phyloP scores from a whole-genome alignment of 148 eudicot genomes.

The Nepenthes gracilis region DNA sequence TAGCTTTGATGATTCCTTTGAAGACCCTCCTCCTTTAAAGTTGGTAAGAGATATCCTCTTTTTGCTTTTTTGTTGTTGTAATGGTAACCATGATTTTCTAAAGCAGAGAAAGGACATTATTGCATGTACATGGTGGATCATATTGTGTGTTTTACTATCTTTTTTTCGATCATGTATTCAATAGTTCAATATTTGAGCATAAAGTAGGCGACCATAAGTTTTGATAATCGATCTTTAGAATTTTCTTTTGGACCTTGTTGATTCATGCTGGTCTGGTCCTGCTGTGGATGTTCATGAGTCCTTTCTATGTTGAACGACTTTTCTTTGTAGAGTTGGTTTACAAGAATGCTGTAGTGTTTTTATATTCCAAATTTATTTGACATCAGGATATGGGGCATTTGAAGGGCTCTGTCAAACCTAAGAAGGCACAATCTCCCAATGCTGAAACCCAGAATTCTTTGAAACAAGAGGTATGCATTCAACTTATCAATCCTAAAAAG shows the following conservation, averaged over 20 bases:
- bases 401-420: constrained; percentile 28
- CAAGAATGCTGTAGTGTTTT: background rate
- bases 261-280: background rate
- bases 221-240: constrained; percentile 1
- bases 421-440: constrained; percentile 34
- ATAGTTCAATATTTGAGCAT: no score
- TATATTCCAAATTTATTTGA: constrained; percentile 5
- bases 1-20: constrained; percentile 30
- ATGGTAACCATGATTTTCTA: background rate
- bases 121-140: background rate
- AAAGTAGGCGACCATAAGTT: background rate
- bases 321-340: background rate
- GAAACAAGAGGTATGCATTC: constrained; percentile 58
- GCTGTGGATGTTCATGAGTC: background rate
- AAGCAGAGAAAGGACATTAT: background rate
- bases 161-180: no score
- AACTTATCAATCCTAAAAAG: background rate
- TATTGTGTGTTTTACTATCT: no score
- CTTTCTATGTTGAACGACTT: background rate
- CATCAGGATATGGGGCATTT: constrained; percentile 42
- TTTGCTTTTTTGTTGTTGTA: background rate
- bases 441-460: constrained; percentile 45
- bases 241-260: constrained; percentile 4
- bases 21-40: constrained; percentile 31
- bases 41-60: constrained; percentile 28